Base-by-base conservation (phyloP, 2,329 filamentous ascomycete genomes). In the Talaromyces sp. region DNA sequence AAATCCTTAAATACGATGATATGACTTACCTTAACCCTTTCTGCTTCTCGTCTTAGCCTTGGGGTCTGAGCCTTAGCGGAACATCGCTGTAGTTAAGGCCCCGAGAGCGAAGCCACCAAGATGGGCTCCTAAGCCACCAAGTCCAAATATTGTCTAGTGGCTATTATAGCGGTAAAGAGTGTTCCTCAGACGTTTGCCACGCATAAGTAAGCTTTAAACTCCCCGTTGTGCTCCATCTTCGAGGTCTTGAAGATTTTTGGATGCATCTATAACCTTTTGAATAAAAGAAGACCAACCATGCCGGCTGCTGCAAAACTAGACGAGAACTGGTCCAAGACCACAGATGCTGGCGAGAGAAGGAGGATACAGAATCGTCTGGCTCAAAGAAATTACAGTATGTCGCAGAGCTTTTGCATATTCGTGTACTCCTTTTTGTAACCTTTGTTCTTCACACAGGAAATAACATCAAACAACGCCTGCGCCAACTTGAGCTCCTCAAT, bases 371-470 rank as follows among this genome's bases (percentile, higher is more conserved):
- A 53, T 8, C 22, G 49, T n/a, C 15, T 53, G 49, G 49, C 49
- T n/a, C 49, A 53, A 31, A 53, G 49, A n/a, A 53, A 53, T 53
- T 53, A 53, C 49, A 31, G 49, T 53, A 53, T 29, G 49, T 53
- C 25, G 27, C 49, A 29, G 31, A 11, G 15, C 7, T 8, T 53
- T 53, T 29, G 25, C 3, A 8, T 29, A 19, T 31, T n/a, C 11
- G n/a, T 11, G 27, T 53, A 49, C 27, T 5, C 13, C 8, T 27
- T 53, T 31, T 31, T 53, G 27, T 53, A 53, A 53, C 25, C 25
- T 1, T 31, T 31, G 27, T 29, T 53, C 49, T 53, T 29, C 15
- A n/a, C 27, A 53, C 29, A 53, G 49, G 49, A 53, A 53, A 53
- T n/a, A 53, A 53, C 27, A 53, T 53, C 49, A 53, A 53, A 53